Evolutionary conservation across 75 land plant species (phyloP).

Genomic region (Pinus tabuliformis): DNA sequence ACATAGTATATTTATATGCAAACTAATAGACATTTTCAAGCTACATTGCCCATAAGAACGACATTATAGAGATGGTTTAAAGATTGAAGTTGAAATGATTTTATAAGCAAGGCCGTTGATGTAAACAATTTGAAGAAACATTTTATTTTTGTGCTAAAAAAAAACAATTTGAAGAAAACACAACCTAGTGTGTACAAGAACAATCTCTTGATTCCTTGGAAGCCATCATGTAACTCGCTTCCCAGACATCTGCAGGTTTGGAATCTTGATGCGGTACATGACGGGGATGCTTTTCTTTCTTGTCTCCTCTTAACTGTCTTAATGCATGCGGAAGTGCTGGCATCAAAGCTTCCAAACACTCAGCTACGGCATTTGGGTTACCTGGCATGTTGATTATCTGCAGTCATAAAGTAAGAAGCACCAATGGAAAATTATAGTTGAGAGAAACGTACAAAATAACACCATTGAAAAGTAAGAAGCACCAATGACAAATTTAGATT

Average conservation of each 20-base stretch:
- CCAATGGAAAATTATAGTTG: neutral
- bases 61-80: no score
- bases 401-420: neutral
- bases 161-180: no score
- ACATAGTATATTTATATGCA: no score
- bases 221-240: constrained; percentile 60
- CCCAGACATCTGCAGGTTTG: constrained; percentile 62
- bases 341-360: constrained; percentile 88
- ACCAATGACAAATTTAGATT: no score
- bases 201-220: constrained; percentile 29
- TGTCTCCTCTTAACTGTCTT: constrained; percentile 91
- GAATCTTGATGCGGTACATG: constrained; percentile 84
- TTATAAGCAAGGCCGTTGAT: no score
- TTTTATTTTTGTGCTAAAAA: no score
- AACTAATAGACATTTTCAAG: no score
- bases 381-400: constrained; percentile 99
- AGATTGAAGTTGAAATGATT: no score
- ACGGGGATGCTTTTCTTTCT: constrained; percentile 91
- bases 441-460: neutral
- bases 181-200: constrained; percentile 51
- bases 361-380: constrained; percentile 95
- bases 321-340: constrained; percentile 94
- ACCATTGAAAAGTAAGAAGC: no score
- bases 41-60: no score
- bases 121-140: no score